Percentiles rank a stretch among this genome's conserved stretches.
These are phyloP conservation scores for Hanseniaspora guilliermondii DNA, from an alignment of 805 yeast genomes.

Conservation along the genomic window DNA sequence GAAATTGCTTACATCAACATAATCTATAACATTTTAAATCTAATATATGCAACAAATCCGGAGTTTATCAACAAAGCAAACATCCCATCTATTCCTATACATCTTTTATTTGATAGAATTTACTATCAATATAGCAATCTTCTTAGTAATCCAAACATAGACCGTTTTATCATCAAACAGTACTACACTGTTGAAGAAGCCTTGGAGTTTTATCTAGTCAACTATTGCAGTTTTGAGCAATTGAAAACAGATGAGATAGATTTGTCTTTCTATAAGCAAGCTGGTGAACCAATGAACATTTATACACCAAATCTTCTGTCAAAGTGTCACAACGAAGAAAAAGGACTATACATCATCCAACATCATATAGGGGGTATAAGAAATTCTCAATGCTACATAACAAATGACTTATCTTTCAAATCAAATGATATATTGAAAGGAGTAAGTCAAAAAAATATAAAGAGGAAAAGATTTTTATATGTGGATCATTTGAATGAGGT, in stretches of 20 bases:
- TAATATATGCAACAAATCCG: slow-evolving; percentile 6
- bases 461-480: slow-evolving; percentile 7
- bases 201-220: slow-evolving; percentile 4
- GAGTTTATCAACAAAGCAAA: not conserved
- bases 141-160: slow-evolving; percentile 5
- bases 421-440: not conserved
- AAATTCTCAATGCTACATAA: slow-evolving; percentile 11
- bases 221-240: slow-evolving; percentile 2
- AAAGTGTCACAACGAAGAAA: not conserved
- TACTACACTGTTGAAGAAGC: slow-evolving; percentile 1
- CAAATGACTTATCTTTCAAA: slow-evolving; percentile 9
- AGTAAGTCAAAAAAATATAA: not conserved
- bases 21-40: slow-evolving; percentile 7
- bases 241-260: not conserved
- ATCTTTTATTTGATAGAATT: slow-evolving; percentile 8
- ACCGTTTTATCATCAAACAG: slow-evolving; percentile 2
- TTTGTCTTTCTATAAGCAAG: not conserved
- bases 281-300: not conserved
- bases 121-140: slow-evolving; percentile 8
- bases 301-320: slow-evolving; percentile 9
- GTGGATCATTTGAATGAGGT: slow-evolving; percentile 2
- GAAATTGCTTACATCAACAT: slow-evolving; percentile 9
- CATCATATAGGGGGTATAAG: slow-evolving; percentile 13
- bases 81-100: not conserved
- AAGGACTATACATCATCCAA: slow-evolving; percentile 1